These are phyloP conservation scores for Spirogloea muscicola DNA, from an alignment of 139 green algal genomes.

Conservation along the genomic window DNA sequence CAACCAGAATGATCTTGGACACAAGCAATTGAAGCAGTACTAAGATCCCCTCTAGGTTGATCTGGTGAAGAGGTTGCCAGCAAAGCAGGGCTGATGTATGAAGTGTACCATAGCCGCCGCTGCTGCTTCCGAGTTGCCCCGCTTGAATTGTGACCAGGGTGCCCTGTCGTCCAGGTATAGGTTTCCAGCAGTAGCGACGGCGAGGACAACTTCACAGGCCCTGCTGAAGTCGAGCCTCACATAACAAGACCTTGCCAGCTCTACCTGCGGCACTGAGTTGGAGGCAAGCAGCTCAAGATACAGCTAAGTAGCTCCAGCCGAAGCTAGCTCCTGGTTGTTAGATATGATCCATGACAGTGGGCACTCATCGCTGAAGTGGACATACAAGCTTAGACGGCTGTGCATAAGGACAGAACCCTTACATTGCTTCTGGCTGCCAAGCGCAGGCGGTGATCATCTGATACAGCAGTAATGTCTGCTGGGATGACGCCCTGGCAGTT, in stretches of 20 bases:
- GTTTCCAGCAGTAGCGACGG: slow-evolving; percentile 70
- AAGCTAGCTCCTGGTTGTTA: too few relatives aligned
- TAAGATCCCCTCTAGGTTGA: too few relatives aligned
- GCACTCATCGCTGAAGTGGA: too few relatives aligned
- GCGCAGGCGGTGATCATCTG: slow-evolving; percentile 59
- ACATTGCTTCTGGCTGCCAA: too few relatives aligned
- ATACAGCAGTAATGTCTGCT: slow-evolving; percentile 41
- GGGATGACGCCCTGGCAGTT: slow-evolving; percentile 63
- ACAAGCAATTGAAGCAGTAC: too few relatives aligned
- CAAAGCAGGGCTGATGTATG: slow-evolving; percentile 10
- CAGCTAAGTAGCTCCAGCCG: not conserved
- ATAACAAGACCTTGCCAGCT: slow-evolving; percentile 54
- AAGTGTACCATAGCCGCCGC: slow-evolving; percentile 55
- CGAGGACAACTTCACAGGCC: slow-evolving; percentile 66
- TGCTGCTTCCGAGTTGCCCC: slow-evolving; percentile 65
- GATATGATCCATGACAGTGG: too few relatives aligned
- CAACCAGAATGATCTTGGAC: too few relatives aligned
- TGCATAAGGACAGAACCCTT: too few relatives aligned
- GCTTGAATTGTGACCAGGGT: slow-evolving; percentile 45
- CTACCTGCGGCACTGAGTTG: slow-evolving; percentile 21
- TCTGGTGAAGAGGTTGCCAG: slow-evolving; percentile 7
- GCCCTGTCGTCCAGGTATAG: slow-evolving; percentile 68
- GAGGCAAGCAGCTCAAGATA: slow-evolving; percentile 1
- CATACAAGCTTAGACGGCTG: too few relatives aligned
- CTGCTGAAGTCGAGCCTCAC: slow-evolving; percentile 63